Evolutionary conservation across 495 filamentous ascomycete genomes (phyloP).

Genomic region (Jackrogersella minutella): DNA sequence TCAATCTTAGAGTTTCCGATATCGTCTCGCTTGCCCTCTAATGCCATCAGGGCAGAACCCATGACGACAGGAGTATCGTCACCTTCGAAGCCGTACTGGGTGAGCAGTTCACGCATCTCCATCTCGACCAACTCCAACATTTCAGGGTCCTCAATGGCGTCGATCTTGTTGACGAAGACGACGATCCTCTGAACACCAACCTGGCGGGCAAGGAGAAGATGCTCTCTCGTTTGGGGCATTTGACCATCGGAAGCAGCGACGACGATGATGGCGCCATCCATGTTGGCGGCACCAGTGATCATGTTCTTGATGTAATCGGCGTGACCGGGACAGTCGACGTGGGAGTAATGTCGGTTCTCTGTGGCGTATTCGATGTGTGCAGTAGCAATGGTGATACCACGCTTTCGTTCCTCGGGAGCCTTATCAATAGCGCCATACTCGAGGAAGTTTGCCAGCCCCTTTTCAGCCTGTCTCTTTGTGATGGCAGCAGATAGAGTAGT

Average conservation of each 20-base stretch:
- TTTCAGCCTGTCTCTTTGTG: conserved; percentile 93
- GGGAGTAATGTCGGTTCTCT: conserved; percentile 91
- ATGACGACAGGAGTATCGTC: conserved; percentile 96
- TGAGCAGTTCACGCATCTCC: conserved; percentile 98
- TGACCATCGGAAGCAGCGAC: conserved; percentile 98
- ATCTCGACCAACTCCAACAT: conserved; percentile 99
- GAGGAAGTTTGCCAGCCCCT: conserved; percentile 91
- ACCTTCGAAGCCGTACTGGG: conserved; percentile 93
- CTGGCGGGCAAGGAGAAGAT: conserved; percentile 95
- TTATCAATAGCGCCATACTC: conserved; percentile 99
- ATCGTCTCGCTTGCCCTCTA: conserved; percentile 87
- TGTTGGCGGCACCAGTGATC: conserved; percentile 96
- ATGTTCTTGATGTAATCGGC: conserved; percentile 99
- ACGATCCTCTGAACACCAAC: conserved; percentile 97
- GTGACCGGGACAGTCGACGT: conserved; percentile 99
- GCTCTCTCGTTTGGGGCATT: conserved; percentile 99
- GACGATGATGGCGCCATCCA: conserved; percentile 98
- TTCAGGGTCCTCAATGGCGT: conserved; percentile 93
- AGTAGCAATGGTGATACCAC: conserved; percentile 98
- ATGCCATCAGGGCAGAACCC: conserved; percentile 93
- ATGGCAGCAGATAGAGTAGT: conserved; percentile 98
- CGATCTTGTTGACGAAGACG: conserved; percentile 99
- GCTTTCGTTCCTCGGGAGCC: conserved; percentile 97
- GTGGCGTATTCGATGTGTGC: conserved; percentile 98
- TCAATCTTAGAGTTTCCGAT: conserved; percentile 88